These are phyloP conservation scores for Tylopilus cervinicoccineus DNA, from an alignment of 768 basidiomycete genomes.

Conservation along the genomic window DNA sequence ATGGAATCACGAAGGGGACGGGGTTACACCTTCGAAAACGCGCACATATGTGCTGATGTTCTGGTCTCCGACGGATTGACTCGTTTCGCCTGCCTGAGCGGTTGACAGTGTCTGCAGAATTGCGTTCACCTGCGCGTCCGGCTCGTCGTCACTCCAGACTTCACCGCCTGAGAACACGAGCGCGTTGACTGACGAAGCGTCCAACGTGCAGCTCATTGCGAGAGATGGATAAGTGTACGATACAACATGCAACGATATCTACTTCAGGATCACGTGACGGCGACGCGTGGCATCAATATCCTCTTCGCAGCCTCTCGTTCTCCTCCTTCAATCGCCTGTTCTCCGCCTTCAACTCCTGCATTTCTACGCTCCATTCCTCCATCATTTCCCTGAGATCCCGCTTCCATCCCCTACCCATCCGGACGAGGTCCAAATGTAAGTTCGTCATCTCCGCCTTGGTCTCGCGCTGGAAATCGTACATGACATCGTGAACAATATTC, in stretches of 20 bases:
- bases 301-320: conserved; percentile 54
- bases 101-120: conserved; percentile 12
- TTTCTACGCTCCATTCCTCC: conserved; percentile 58
- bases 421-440: conserved; percentile 67
- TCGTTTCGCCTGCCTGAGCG: background rate
- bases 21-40: conserved; percentile 28
- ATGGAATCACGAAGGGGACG: background rate
- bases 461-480: conserved; percentile 71
- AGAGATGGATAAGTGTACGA: background rate
- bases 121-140: conserved; percentile 2
- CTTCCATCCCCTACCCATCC: conserved; percentile 69
- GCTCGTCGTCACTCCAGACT: conserved; percentile 13
- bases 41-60: conserved; percentile 26
- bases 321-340: conserved; percentile 59
- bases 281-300: conserved; percentile 19
- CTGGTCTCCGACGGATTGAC: conserved; percentile 2
- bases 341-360: conserved; percentile 42
- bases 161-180: conserved; percentile 33
- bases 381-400: conserved; percentile 57
- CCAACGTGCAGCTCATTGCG: conserved; percentile 7
- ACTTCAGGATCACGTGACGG: conserved; percentile 12
- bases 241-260: too few species aligned
- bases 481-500: conserved; percentile 62
- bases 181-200: conserved; percentile 17
- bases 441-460: conserved; percentile 70